Evolutionary conservation across 164 flowering plant species (phyloP), one percentile per base, ranked within the genome.

Genomic region (Chimonanthus praecox): DNA sequence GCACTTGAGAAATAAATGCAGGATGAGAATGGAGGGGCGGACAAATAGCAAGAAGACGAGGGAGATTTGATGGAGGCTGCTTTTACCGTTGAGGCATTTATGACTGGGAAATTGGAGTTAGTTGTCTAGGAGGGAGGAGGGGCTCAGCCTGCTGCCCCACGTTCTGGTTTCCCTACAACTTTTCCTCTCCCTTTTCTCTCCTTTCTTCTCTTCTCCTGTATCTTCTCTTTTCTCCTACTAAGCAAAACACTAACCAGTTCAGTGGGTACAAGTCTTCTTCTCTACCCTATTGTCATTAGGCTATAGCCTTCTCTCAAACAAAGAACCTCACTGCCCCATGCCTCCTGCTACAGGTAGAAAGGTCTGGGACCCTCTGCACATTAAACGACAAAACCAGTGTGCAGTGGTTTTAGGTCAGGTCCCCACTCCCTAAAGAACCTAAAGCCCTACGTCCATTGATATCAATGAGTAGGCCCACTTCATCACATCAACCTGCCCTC

Each of bases 381-480:
- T 58, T 48, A 47, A 68, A 68, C 70, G 70, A 68, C 70, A 48
- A 68, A 67, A 45, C 7, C 8, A 67, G 49, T 8, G 7, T 33
- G 66, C 33, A 33, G 33, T 33, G 33, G 33, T 0, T 33, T 1
- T 33, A 33, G 33, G 33, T 33, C 2, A 33, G 33, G 33, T 33
- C 33, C 33, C 33, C 33, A 33, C 33, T 33, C 0, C 33, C 33
- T 33, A 33, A 33, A 33, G 2, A 1, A 0, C 33, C 33, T 33
- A 33, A 33, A 33, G 33, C 33, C 33, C 33, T 33, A 33, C 33
- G 2, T 33, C 33, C 33, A 33, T 33, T 33, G 33, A 33, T 33
- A 33, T 33, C 33, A 33, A 33, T 33, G 33, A 33, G 33, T 54
- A 54, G 69, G 16, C 18, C 58, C 70, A 48, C 13, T 51, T 47